Base-by-base conservation (phyloP, 495 filamentous ascomycete species). In the Pyronema omphalodes region DNA sequence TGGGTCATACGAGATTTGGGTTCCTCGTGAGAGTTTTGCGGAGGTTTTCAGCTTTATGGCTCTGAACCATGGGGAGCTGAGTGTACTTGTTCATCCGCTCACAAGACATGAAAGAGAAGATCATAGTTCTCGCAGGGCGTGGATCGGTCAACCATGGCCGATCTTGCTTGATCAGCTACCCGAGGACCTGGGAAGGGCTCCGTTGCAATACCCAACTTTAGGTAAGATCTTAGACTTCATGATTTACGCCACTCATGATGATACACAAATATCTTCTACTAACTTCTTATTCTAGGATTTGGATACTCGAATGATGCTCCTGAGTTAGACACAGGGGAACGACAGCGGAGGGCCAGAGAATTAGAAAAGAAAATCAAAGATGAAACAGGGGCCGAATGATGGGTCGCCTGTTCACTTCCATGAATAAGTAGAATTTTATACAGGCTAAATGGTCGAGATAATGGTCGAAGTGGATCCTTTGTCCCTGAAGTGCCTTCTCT, bases 61-160 rank as follows among this genome's bases (percentile, higher is more conserved):
- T 19, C 44, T 47, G 44, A 47, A 47, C 44, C 44, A 47, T 23
- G 44, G 44, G 17, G 9, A n/a, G 44, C 17, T 47, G 17, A 47
- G 44, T 47, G 44, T 47, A 19, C 44, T 47, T 9, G 44, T 47
- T n/a, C 44, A 47, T 23, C 44, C 44, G 9, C 44, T 47, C 17
- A 47, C 44, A 9, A 14, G 44, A 19, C n/a, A 47, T n/a, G 44
- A 47, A 19, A 23, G 12, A 19, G 17, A 14, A 23, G 44, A 47
- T 7, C 44, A 47, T 23, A 47, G 44, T 23, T 15, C 44, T 9
- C 44, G 44, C 4, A 47, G 17, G 44, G 44, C 44, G 44, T 47
- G 44, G 44, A 47, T 47, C 17, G 44, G 44, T 14, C n/a, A 47
- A 19, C 44, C 44, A 19, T 47, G 44, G 44, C 44, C 44, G 44